These are phyloP conservation scores for Diospyros lotus DNA, from an alignment of 148 eudicot species.

Conservation along the genomic window DNA sequence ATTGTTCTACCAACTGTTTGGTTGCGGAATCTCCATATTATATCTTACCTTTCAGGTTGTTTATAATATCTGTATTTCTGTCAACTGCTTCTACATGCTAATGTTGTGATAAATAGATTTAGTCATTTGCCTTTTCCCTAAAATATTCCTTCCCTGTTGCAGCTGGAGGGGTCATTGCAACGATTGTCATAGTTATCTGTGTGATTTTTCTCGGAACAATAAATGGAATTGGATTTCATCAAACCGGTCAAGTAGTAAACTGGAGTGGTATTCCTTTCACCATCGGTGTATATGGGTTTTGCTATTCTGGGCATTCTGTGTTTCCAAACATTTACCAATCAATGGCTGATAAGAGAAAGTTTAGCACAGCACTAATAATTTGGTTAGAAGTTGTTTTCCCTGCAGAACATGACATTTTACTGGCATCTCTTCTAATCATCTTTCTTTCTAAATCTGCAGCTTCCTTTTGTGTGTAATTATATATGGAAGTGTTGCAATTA, in stretches of 20 bases:
- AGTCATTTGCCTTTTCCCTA: background rate
- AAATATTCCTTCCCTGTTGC: constrained; percentile 17
- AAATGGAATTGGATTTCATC: constrained; percentile 63
- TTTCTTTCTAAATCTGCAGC: constrained; percentile 38
- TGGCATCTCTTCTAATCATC: background rate
- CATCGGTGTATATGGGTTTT: constrained; percentile 82
- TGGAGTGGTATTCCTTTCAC: constrained; percentile 80
- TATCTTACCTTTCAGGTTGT: constrained; percentile 86
- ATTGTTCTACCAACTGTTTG: constrained; percentile 75
- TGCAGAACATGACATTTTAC: background rate
- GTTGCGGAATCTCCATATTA: constrained; percentile 63
- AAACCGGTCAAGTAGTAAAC: constrained; percentile 45
- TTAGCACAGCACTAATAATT: constrained; percentile 51
- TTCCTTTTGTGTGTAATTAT: constrained; percentile 59
- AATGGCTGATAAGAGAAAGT: constrained; percentile 85
- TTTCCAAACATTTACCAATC: constrained; percentile 95
- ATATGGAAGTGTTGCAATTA: constrained; percentile 71
- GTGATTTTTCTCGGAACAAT: constrained; percentile 53
- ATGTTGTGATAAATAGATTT: background rate
- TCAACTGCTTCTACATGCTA: background rate
- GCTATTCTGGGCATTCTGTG: constrained; percentile 84
- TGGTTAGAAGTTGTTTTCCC: constrained; percentile 29
- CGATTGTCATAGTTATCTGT: constrained; percentile 58
- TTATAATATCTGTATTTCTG: background rate
- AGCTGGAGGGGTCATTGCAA: constrained; percentile 87